Evolutionary conservation across 1,284 basidiomycete genomes (phyloP), one percentile per base, ranked within the genome.

Genomic region (Coriolopsis trogii): DNA sequence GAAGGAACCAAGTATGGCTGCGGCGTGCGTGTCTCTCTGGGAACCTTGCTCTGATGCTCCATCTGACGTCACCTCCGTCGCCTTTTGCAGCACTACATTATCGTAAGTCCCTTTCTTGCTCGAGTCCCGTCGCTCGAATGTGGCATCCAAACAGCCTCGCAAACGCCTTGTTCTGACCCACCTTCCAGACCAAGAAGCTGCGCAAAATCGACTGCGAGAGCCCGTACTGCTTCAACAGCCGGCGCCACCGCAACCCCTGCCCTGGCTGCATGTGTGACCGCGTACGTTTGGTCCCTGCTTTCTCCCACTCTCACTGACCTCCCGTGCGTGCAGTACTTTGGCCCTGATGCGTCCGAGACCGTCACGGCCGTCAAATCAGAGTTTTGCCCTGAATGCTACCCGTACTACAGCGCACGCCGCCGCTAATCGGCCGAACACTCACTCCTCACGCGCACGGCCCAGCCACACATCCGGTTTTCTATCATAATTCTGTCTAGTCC

Each of bases 1-100:
- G 85, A 89, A 79, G 89, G 88, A 53, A 84, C 80, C 57, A 82
- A 84, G 71, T 77, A 85, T 63, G 85, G 83, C 63, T 91, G 88
- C 68, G 88, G 88, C 65, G 80, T 74, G 82, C 77, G 77, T 59
- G 37, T 36, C 31, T 49, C 38, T 30, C 51, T 49, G 45, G 45
- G 31, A 41, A 16, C 45, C 50, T 46, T 45, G 41, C 47, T 58
- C 53, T 16, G 20, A 24, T 44, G 55, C 64, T 31, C 38, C 18
- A 46, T 44, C 60, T 63, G 63, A 56, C 62, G 56, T 66, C 58
- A 62, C 55, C 43, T 41, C 45, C 47, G 39, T 30, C 51, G 43
- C 38, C 54, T 40, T 46, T 53, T 59, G 45, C 58, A 80, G 79
- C 80, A 82, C 73, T 82, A 82, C 67, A 68, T 74, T 36, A 72